These are phyloP conservation scores for Tubosaeta sp. DNA, from an alignment of 768 basidiomycete genomes.

Conservation along the genomic window DNA sequence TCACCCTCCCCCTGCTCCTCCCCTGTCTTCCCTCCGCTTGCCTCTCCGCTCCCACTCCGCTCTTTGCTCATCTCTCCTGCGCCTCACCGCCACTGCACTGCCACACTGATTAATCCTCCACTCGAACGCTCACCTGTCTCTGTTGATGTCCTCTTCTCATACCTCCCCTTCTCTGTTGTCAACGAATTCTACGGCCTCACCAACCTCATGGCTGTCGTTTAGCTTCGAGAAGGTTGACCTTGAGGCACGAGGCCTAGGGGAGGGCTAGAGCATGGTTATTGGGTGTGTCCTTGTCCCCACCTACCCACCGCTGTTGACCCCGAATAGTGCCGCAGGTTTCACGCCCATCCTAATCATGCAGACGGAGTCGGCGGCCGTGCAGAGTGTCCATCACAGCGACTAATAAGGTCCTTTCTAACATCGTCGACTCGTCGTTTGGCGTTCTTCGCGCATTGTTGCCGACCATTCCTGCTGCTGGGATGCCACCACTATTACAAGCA, in stretches of 20 bases:
- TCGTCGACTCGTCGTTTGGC: conserved; percentile 88
- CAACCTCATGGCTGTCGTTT: conserved; percentile 91
- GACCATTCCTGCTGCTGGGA: background rate
- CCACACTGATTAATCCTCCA: conserved; percentile 1
- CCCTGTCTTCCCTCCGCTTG: no score
- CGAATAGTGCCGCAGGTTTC: conserved; percentile 66
- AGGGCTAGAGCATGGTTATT: conserved; percentile 50
- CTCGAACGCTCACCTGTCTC: conserved; percentile 51
- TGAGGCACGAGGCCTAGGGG: conserved; percentile 61
- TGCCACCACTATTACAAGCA: no score
- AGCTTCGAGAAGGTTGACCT: conserved; percentile 97
- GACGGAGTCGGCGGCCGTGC: conserved; percentile 40
- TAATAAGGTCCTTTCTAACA: conserved; percentile 70
- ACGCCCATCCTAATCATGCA: conserved; percentile 75
- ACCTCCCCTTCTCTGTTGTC: conserved; percentile 93
- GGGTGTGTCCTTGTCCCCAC: conserved; percentile 40
- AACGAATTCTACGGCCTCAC: conserved; percentile 92
- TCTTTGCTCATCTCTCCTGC: no score
- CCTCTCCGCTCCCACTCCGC: no score
- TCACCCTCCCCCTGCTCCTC: no score
- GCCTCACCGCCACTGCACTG: no score
- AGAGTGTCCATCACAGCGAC: conserved; percentile 78
- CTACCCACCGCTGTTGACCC: background rate
- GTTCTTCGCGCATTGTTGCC: conserved; percentile 79
- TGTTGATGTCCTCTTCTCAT: conserved; percentile 86